A percentile compares a stretch with the other conserved stretches of the same genome.
phyloP scores from a whole-genome alignment of 257 asterid species.

The Thymus mandschuricus region DNA sequence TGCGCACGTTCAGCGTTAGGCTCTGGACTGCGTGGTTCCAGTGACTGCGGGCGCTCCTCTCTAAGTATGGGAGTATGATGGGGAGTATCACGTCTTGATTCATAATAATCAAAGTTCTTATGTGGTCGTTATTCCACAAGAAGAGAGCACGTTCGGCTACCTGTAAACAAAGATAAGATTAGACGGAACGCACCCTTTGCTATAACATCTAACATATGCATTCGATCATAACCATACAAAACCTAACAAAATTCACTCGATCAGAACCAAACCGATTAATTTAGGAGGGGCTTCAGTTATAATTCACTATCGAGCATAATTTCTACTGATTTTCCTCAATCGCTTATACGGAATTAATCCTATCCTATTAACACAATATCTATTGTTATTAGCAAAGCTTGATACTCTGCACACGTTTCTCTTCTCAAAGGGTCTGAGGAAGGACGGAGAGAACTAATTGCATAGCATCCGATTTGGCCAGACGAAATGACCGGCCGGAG shows the following conservation, averaged over 20 bases:
- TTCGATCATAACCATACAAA: not conserved
- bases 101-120: slow-evolving; percentile 47
- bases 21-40: slow-evolving; percentile 71
- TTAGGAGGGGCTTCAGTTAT: not conserved
- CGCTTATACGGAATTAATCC: not conserved
- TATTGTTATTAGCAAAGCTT: not conserved
- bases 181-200: slow-evolving; percentile 8
- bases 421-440: not conserved
- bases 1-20: slow-evolving; percentile 55
- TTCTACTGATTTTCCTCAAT: not conserved
- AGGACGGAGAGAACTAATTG: not conserved
- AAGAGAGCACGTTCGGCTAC: slow-evolving; percentile 75
- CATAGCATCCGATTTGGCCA: not conserved
- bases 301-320: not conserved
- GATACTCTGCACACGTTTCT: too few species aligned
- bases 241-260: not conserved
- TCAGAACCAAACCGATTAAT: not conserved
- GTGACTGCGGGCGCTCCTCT: slow-evolving; percentile 48
- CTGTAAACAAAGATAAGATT: slow-evolving; percentile 34
- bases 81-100: slow-evolving; percentile 57
- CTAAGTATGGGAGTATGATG: slow-evolving; percentile 54
- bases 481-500: not conserved
- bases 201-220: not conserved
- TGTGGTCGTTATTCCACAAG: slow-evolving; percentile 68
- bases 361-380: not conserved